Percentiles rank a stretch among this genome's conserved stretches.
Conservation (phyloP, 345 rosid species). For the Eucalyptus sideroxylon region DNA sequence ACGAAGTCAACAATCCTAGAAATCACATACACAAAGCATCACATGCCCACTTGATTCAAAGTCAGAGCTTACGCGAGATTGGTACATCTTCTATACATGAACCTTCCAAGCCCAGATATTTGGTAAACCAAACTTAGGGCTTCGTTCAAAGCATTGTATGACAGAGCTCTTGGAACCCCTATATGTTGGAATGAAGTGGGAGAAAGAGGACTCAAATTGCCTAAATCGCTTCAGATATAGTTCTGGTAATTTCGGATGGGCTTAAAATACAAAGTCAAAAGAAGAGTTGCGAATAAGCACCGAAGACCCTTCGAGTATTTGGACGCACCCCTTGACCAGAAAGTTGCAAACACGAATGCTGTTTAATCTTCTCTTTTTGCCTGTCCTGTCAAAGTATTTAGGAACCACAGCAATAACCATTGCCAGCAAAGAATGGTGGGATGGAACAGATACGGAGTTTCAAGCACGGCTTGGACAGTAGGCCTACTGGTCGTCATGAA, state of each 20-base stretch:
- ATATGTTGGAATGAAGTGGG: background rate
- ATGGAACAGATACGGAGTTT: conserved; percentile 69
- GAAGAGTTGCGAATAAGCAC: background rate
- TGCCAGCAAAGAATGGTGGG: conserved; percentile 67
- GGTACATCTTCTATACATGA: background rate
- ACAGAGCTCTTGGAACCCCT: background rate
- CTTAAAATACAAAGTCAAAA: background rate
- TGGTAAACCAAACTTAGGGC: background rate
- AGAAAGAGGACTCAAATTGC: no score
- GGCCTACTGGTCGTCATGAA: conserved; percentile 93
- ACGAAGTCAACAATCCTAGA: background rate
- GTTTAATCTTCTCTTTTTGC: background rate
- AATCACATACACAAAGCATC: background rate
- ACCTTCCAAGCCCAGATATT: conserved; percentile 16
- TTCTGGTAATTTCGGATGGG: background rate
- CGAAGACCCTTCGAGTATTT: background rate
- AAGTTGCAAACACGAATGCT: background rate
- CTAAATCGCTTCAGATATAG: background rate
- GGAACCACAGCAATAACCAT: conserved; percentile 70
- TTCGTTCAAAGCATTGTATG: background rate
- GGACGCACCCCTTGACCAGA: background rate
- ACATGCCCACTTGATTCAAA: background rate
- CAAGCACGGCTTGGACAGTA: conserved; percentile 89
- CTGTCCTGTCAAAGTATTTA: background rate
- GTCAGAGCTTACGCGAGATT: background rate